Conservation (phyloP, 106 monocot genomes). For the Ottelia alismoides region DNA sequence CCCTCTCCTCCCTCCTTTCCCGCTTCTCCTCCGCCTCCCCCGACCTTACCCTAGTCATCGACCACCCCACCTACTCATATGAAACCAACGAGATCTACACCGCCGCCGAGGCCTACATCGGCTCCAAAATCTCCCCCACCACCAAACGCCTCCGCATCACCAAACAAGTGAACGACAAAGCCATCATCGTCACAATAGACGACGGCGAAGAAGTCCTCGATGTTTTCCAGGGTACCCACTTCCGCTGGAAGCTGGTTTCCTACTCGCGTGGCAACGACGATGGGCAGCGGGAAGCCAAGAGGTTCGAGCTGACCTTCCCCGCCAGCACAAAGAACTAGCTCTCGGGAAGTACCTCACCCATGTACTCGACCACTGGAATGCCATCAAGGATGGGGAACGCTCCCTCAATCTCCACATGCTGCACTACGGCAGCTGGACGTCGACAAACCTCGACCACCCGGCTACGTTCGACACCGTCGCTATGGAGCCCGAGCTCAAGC, state of each 20-base stretch:
- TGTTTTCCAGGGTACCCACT: conserved; percentile 9
- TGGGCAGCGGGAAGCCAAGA: background rate
- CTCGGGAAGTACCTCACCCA: conserved; percentile 20
- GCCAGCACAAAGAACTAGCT: conserved; percentile 4
- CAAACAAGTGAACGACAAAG: background rate
- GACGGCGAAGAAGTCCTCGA: conserved; percentile 4
- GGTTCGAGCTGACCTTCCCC: conserved; percentile 8
- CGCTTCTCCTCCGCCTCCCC: background rate
- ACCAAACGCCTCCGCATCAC: background rate
- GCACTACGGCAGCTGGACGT: conserved; percentile 8
- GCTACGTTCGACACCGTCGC: conserved; percentile 16
- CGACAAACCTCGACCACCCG: conserved; percentile 9
- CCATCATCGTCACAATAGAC: background rate
- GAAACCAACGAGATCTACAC: conserved; percentile 44
- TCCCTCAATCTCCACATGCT: conserved; percentile 5
- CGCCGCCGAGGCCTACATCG: conserved; percentile 27
- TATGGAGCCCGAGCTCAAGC: conserved; percentile 18
- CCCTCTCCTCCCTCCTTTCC: background rate
- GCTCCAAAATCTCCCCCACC: conserved; percentile 30
- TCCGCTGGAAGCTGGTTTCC: conserved; percentile 5
- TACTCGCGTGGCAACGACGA: background rate
- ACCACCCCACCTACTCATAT: conserved; percentile 4
- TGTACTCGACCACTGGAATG: conserved; percentile 12
- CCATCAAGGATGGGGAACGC: conserved; percentile 6
- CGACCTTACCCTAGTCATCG: conserved; percentile 11